These are phyloP conservation scores for Pulicaria dysenterica DNA, from an alignment of 129 eudicot species.

Conservation along the genomic window DNA sequence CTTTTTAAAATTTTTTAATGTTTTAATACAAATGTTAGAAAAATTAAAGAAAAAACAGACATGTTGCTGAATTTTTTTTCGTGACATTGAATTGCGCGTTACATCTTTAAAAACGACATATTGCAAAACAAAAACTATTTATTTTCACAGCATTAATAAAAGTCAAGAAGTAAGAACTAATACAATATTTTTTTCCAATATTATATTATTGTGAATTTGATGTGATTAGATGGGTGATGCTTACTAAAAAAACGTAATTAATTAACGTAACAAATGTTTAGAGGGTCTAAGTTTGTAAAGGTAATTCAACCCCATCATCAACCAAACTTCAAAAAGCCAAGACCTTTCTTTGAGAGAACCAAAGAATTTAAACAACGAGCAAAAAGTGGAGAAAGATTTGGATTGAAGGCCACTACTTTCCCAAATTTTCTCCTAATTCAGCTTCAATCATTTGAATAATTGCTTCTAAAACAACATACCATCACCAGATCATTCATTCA, in stretches of 20 bases:
- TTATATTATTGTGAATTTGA: no score
- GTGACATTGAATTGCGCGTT: no score
- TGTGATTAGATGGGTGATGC: no score
- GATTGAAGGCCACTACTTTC: slow-evolving; percentile 55
- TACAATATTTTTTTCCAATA: no score
- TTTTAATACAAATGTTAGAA: no score
- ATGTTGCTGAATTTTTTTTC: no score
- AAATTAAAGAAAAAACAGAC: no score
- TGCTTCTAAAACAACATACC: slow-evolving; percentile 5
- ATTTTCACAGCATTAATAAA: no score
- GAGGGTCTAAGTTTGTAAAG: slow-evolving; percentile 28
- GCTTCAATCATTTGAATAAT: slow-evolving; percentile 3
- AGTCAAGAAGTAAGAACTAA: no score
- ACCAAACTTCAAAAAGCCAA: slow-evolving; percentile 41
- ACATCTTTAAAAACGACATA: no score
- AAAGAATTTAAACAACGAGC: slow-evolving; percentile 40
- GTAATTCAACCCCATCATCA: slow-evolving; percentile 30
- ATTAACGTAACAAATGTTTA: slow-evolving; percentile 7
- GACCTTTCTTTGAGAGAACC: slow-evolving; percentile 25
- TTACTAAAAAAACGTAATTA: not conserved
- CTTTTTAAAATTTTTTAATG: no score
- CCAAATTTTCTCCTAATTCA: slow-evolving; percentile 30
- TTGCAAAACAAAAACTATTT: no score
- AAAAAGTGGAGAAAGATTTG: slow-evolving; percentile 77
- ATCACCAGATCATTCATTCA: slow-evolving; percentile 7